These are phyloP conservation scores for Pythium grandisporangium DNA, from an alignment of 352 stramenopile species.

Conservation along the genomic window DNA sequence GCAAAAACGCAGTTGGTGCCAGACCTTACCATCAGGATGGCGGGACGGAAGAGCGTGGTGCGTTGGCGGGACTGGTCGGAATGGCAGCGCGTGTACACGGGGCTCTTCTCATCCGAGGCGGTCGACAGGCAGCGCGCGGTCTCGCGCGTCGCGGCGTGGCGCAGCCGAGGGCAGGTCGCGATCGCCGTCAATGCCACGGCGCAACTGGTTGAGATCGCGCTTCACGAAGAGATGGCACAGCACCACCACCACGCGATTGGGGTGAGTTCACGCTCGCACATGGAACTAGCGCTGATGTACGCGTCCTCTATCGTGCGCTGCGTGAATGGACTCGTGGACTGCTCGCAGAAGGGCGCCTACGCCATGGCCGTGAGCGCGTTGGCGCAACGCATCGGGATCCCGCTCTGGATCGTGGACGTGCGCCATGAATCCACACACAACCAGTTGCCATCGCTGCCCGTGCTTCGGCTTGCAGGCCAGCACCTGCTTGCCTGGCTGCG, in stretches of 20 bases:
- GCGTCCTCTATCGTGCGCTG: conserved; percentile 58
- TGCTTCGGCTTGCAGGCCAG: conserved; percentile 79
- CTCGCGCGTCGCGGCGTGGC: conserved; percentile 54
- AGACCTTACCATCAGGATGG: conserved; percentile 16
- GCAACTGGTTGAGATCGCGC: conserved; percentile 64
- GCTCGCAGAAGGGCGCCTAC: conserved; percentile 70
- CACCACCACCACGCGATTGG: conserved; percentile 59
- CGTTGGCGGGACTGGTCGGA: conserved; percentile 66
- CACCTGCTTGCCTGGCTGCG: conserved; percentile 86
- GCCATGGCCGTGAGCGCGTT: conserved; percentile 64
- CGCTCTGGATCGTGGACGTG: conserved; percentile 90
- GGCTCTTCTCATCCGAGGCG: conserved; percentile 46
- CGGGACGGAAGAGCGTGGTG: conserved; percentile 30
- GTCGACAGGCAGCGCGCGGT: conserved; percentile 41
- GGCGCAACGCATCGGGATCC: conserved; percentile 86
- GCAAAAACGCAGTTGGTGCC: background rate
- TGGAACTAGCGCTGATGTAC: conserved; percentile 71
- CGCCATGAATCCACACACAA: conserved; percentile 92
- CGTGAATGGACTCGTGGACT: conserved; percentile 78
- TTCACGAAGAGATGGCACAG: conserved; percentile 62
- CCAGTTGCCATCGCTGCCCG: conserved; percentile 82
- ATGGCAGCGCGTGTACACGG: conserved; percentile 55
- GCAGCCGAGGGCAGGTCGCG: conserved; percentile 58
- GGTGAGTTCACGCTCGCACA: conserved; percentile 62
- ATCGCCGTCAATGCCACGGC: conserved; percentile 70